Base-by-base conservation (phyloP, 2,329 filamentous ascomycete species). In the Pseudocercospora musae region DNA sequence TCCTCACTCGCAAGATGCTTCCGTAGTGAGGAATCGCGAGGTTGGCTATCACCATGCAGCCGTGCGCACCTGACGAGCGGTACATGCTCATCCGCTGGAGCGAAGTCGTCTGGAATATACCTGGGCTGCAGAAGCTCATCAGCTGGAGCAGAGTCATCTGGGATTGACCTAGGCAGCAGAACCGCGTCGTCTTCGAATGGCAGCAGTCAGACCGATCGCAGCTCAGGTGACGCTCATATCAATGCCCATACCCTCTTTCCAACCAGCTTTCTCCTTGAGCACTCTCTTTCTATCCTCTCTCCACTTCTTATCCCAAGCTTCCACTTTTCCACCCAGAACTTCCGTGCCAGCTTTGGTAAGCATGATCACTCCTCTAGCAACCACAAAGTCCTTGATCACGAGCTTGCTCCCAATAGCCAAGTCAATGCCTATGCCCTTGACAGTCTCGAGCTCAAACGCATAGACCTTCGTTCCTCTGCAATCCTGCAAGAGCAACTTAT, bases 241-340 rank as follows among this genome's bases (percentile, higher is more conserved):
- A 29, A 52, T 56, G n/a, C 58, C 60, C 60, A 57, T 60, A 15
- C 60, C 58, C 29, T 66, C 66, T 37, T 25, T 62, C 64, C 67
- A 65, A 0, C 72, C 71, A 49, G 71, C 72, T 56, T 71, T 72
- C 48, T 85, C 83, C 72, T 86, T 87, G 63, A 98, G 75, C 66
- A 85, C 84, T 54, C 82, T 83, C 75, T 96, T 87, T 66, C 90
- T 83, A 1, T 86, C 86, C 13, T 87, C 85, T 52, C 82, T 82
- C 94, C 94, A 98, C 7, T 82, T 82, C 72, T 86, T 88, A 72
- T 98, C 91, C 82, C 92, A 85, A 0, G 80, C 81, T 59, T 97
- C 92, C 49, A 98, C 84, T 78, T 91, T 96, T 0, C 95, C 95
- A 1, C 95, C 95, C n/a, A 97, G 77, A 1, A 96, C 73, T n/a